phyloP scores from a whole-genome alignment of 2,329 filamentous ascomycete genomes.

The Hypoxylon rubiginosum region DNA sequence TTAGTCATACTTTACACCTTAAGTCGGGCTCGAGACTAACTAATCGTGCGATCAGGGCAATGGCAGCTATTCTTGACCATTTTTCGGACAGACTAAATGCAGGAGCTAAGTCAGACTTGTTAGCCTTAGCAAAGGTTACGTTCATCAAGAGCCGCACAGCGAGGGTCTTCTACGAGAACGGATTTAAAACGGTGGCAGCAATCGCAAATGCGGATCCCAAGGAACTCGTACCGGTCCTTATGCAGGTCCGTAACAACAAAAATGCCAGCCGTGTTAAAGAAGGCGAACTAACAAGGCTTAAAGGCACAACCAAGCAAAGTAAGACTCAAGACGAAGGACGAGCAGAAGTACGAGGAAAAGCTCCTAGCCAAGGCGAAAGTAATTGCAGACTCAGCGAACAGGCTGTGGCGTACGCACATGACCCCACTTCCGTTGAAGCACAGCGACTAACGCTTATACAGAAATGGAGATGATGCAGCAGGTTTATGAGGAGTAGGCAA shows the following conservation, averaged over 20 bases:
- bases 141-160: constrained; percentile 85
- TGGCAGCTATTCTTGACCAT: constrained; percentile 79
- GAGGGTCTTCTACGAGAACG: constrained; percentile 80
- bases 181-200: constrained; percentile 75
- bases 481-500: constrained; percentile 57
- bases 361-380: constrained; percentile 75
- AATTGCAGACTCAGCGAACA: constrained; percentile 77
- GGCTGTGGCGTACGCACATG: constrained; percentile 72
- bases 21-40: constrained; percentile 20
- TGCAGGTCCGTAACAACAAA: constrained; percentile 66
- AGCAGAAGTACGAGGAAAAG: constrained; percentile 73
- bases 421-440: constrained; percentile 20
- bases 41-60: constrained; percentile 62
- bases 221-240: constrained; percentile 78
- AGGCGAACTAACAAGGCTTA: constrained; percentile 23
- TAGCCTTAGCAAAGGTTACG: constrained; percentile 78
- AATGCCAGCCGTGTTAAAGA: constrained; percentile 22
- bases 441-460: constrained; percentile 47
- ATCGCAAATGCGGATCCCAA: constrained; percentile 77
- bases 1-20: constrained; percentile 10
- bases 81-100: constrained; percentile 81
- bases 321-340: constrained; percentile 67
- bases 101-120: constrained; percentile 77
- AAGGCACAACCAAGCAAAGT: constrained; percentile 77
- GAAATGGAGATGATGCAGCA: constrained; percentile 67